Percentiles rank a stretch among this genome's conserved stretches.
Evolutionary conservation across 768 basidiomycete species (phyloP).

Genomic region (Suillus tomentosus): DNA sequence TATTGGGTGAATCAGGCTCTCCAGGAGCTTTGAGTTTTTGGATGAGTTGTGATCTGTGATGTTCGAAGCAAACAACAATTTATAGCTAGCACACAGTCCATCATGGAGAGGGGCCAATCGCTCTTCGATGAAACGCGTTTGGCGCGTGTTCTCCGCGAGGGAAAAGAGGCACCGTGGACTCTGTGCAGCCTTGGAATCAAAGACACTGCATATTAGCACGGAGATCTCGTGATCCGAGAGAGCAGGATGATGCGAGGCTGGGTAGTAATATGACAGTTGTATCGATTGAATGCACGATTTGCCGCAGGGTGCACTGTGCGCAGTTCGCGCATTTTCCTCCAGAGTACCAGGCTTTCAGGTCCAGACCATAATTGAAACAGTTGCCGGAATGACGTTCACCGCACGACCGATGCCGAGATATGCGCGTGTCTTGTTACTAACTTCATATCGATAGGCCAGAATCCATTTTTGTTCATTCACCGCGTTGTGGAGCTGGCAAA

Average conservation of each 20-base stretch:
- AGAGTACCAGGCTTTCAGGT: background rate
- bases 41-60: conserved; percentile 42
- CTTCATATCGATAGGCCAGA: too few species aligned
- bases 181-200: conserved; percentile 1
- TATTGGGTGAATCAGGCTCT: conserved; percentile 23
- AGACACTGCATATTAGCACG: background rate
- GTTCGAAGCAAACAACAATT: conserved; percentile 18
- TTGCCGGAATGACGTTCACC: background rate
- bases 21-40: conserved; percentile 32
- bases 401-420: background rate
- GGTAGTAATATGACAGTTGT: background rate
- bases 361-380: background rate
- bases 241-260: conserved; percentile 9
- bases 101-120: conserved; percentile 14
- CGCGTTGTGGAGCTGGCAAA: too few species aligned
- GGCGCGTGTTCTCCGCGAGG: conserved; percentile 35
- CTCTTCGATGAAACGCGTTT: conserved; percentile 27
- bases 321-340: background rate
- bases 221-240: conserved; percentile 3
- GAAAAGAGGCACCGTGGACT: conserved; percentile 19
- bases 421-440: background rate
- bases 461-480: too few species aligned
- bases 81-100: conserved; percentile 25
- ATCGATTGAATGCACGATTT: conserved; percentile 3
- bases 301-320: background rate